Evolutionary conservation across 129 eudicot species (phyloP).

Genomic region (Flaveria bidentis): DNA sequence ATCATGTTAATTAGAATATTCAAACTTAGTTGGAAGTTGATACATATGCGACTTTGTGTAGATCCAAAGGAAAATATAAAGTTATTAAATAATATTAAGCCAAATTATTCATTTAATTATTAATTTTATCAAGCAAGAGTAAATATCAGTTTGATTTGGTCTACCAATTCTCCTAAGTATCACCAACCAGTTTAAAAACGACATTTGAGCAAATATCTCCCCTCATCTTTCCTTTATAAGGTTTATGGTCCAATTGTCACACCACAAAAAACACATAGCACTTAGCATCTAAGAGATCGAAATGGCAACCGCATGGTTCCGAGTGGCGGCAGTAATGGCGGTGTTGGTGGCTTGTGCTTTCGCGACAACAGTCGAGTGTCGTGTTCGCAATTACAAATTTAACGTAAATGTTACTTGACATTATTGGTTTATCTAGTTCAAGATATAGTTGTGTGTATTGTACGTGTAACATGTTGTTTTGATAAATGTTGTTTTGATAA

Average conservation of each 20-base stretch:
- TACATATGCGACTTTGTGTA: slow-evolving; percentile 41
- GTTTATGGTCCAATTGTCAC: slow-evolving; percentile 13
- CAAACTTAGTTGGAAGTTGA: slow-evolving; percentile 26
- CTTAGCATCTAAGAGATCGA: slow-evolving; percentile 12
- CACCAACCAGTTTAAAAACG: slow-evolving; percentile 43
- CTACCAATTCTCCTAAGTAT: slow-evolving; percentile 40
- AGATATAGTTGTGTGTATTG: neutral
- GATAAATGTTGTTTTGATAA: neutral
- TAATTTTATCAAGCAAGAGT: neutral
- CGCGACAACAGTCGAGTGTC: slow-evolving; percentile 50
- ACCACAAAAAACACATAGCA: slow-evolving; percentile 26
- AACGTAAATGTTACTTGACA: slow-evolving; percentile 41
- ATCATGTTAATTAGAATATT: neutral
- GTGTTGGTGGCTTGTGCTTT: slow-evolving; percentile 46
- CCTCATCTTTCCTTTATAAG: slow-evolving; percentile 33
- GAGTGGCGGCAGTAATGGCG: slow-evolving; percentile 36
- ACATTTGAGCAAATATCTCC: slow-evolving; percentile 38
- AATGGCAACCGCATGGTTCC: slow-evolving; percentile 46
- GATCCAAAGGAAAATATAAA: slow-evolving; percentile 35
- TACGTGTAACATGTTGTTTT: slow-evolving; percentile 1
- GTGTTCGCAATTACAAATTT: slow-evolving; percentile 67
- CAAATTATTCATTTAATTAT: neutral
- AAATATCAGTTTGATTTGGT: slow-evolving; percentile 19
- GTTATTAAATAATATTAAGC: neutral
- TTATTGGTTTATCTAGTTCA: neutral